Evolutionary conservation across 306 rosid species (phyloP).

Genomic region (Dryas octopetala): DNA sequence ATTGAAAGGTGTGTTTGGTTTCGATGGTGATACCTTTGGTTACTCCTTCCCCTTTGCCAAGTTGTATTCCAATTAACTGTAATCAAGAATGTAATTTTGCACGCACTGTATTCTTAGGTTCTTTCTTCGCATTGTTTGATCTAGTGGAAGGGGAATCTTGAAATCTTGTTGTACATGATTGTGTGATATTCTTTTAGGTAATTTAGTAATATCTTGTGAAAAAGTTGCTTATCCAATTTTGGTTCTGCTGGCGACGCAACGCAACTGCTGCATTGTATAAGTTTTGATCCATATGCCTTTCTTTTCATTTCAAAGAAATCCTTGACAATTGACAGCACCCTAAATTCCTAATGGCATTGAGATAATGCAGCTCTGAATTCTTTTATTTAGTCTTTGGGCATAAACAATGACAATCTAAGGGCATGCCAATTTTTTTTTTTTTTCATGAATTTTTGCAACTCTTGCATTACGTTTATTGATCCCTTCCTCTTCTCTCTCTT

Average conservation of each 20-base stretch:
- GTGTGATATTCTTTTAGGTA: constrained; percentile 78
- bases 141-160: constrained; percentile 45
- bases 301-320: neutral
- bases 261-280: neutral
- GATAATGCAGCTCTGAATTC: neutral
- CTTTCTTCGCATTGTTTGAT: constrained; percentile 40
- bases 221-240: constrained; percentile 36
- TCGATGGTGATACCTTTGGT: constrained; percentile 41
- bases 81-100: constrained; percentile 61
- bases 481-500: too few species aligned
- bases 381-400: neutral
- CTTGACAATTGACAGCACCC: too few species aligned
- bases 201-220: constrained; percentile 51
- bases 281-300: neutral
- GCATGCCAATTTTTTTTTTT: too few species aligned
- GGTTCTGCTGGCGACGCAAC: neutral
- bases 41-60: constrained; percentile 35
- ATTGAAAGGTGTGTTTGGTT: constrained; percentile 50
- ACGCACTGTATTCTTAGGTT: constrained; percentile 51
- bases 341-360: neutral
- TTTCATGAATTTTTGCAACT: neutral
- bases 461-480: neutral
- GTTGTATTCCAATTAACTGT: constrained; percentile 47
- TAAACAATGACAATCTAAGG: too few species aligned
- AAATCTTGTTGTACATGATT: constrained; percentile 70